phyloP scores from a whole-genome alignment of 441 rosid species.

The Gossypium gossypioides region DNA sequence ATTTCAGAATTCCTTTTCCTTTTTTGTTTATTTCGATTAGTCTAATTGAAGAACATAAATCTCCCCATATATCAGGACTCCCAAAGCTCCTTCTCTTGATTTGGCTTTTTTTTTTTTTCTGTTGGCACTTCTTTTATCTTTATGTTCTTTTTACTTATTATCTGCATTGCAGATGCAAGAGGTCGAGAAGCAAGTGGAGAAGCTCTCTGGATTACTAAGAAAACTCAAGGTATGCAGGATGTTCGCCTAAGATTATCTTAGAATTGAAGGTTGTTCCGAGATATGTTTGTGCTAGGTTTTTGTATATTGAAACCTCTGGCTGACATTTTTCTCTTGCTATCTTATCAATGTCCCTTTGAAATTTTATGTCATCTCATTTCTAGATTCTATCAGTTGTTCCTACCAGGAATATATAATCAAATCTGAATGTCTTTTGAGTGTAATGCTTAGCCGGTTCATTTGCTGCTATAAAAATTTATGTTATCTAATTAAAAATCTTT shows the following conservation, averaged over 20 bases:
- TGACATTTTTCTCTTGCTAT: neutral
- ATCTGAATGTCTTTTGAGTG: neutral
- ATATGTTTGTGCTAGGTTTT: neutral
- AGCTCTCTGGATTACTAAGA: slow-evolving; percentile 41
- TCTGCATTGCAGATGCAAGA: slow-evolving; percentile 43
- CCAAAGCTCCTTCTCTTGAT: neutral
- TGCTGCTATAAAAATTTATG: neutral
- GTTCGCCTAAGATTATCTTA: neutral
- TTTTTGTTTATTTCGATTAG: neutral
- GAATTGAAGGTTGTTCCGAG: neutral
- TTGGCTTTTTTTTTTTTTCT: neutral
- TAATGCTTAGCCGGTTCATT: neutral
- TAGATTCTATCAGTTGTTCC: neutral
- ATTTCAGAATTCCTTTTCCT: neutral
- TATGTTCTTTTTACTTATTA: slow-evolving; percentile 1
- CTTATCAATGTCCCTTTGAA: neutral
- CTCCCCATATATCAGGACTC: neutral
- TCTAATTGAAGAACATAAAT: neutral
- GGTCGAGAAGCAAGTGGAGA: slow-evolving; percentile 47
- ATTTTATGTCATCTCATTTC: neutral
- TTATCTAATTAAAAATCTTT: neutral
- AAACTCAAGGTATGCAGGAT: slow-evolving; percentile 45
- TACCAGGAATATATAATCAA: neutral
- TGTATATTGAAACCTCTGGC: neutral
- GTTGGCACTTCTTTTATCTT: neutral